Evolutionary conservation across 2,329 filamentous ascomycete genomes (phyloP).

Genomic region (Penicillium sp.): DNA sequence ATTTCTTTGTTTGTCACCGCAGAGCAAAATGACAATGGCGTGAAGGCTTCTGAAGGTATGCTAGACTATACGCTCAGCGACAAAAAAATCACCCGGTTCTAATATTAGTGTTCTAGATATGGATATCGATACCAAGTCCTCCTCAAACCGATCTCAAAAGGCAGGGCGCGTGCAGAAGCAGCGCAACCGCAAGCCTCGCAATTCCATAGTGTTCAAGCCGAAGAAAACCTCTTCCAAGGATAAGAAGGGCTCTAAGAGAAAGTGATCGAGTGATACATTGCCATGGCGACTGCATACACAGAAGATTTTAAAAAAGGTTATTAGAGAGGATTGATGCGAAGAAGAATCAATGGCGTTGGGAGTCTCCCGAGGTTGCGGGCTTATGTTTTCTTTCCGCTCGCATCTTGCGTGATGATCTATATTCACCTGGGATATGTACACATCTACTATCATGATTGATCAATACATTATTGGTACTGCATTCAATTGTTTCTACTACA

Average conservation of each 20-base stretch:
- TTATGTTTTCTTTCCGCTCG: background rate
- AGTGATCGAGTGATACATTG: slow-evolving; percentile 22
- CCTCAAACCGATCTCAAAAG: slow-evolving; percentile 31
- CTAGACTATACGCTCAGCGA: too few relatives aligned
- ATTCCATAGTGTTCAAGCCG: slow-evolving; percentile 47
- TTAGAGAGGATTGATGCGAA: background rate
- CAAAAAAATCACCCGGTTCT: too few relatives aligned
- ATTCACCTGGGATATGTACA: too few relatives aligned
- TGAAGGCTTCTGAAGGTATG: slow-evolving; percentile 30
- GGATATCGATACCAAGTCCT: slow-evolving; percentile 41
- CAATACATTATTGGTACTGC: background rate
- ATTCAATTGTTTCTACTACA: too few relatives aligned
- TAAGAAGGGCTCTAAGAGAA: slow-evolving; percentile 38
- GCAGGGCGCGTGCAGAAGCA: slow-evolving; percentile 47
- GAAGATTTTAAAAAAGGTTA: slow-evolving; percentile 1
- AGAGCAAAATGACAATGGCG: slow-evolving; percentile 17
- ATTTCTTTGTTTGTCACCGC: slow-evolving; percentile 8
- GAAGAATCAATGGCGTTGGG: slow-evolving; percentile 19
- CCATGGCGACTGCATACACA: background rate
- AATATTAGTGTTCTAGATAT: slow-evolving; percentile 34
- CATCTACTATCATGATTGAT: too few relatives aligned
- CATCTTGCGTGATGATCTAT: background rate
- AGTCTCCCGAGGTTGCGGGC: slow-evolving; percentile 12
- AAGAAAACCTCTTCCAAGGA: slow-evolving; percentile 34
- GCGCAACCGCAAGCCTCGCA: slow-evolving; percentile 39